These are phyloP conservation scores for Penicillium paradoxum DNA, from an alignment of 495 filamentous ascomycete genomes.

Conservation along the genomic window DNA sequence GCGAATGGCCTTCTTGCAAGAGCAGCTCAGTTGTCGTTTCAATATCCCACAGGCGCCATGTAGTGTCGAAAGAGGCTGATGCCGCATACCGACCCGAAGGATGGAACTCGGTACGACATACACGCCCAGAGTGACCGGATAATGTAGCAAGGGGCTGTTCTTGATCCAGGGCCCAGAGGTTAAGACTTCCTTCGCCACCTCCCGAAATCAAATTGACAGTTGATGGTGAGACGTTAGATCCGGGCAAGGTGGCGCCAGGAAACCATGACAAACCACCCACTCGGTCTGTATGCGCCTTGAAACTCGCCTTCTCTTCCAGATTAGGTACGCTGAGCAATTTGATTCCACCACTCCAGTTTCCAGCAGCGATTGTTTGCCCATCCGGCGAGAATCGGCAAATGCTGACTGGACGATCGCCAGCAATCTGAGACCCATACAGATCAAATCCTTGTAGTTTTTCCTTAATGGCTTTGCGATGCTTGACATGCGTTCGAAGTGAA, in stretches of 20 bases:
- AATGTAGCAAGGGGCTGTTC: constrained; percentile 81
- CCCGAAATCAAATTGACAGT: constrained; percentile 84
- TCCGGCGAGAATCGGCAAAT: constrained; percentile 88
- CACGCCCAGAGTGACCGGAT: constrained; percentile 77
- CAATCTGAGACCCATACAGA: constrained; percentile 86
- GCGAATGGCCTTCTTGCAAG: constrained; percentile 90
- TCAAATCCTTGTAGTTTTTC: constrained; percentile 78
- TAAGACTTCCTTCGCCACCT: constrained; percentile 82
- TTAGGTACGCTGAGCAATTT: constrained; percentile 79
- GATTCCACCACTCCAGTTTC: constrained; percentile 86
- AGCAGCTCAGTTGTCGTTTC: constrained; percentile 76
- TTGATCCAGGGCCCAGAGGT: constrained; percentile 83
- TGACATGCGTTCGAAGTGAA: constrained; percentile 80
- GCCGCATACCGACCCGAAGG: constrained; percentile 87
- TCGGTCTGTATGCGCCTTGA: constrained; percentile 80
- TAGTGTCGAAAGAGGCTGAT: constrained; percentile 92
- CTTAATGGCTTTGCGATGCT: constrained; percentile 84
- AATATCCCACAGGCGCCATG: constrained; percentile 96
- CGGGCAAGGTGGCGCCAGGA: constrained; percentile 72
- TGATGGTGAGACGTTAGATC: constrained; percentile 61
- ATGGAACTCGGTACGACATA: constrained; percentile 91
- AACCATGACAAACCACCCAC: constrained; percentile 89
- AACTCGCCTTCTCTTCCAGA: constrained; percentile 64
- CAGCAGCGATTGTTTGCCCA: constrained; percentile 76
- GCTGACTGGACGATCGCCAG: constrained; percentile 82